These are phyloP conservation scores for Phlebiopsis gigantea DNA, from an alignment of 768 basidiomycete genomes.

Conservation along the genomic window DNA sequence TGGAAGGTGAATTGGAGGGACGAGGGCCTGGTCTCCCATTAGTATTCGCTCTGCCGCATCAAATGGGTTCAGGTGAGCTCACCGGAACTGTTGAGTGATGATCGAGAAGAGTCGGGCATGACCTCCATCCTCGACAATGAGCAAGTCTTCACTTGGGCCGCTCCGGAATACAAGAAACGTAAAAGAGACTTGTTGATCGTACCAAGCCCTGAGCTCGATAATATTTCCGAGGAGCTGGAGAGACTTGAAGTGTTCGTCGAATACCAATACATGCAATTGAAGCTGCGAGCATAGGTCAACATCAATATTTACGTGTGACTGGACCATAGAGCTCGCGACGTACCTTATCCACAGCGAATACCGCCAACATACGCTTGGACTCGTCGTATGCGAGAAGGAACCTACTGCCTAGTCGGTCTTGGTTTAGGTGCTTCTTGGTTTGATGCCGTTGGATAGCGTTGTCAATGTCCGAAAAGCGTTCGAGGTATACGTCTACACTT, in stretches of 20 bases:
- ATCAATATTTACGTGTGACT: neutral
- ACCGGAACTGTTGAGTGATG: constrained; percentile 51
- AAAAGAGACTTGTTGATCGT: constrained; percentile 26
- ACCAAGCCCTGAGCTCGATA: constrained; percentile 41
- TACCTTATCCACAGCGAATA: constrained; percentile 41
- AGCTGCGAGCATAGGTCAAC: constrained; percentile 15
- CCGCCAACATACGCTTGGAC: constrained; percentile 39
- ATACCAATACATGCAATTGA: constrained; percentile 39
- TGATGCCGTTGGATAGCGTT: constrained; percentile 23
- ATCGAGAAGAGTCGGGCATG: constrained; percentile 50
- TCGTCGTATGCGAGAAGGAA: constrained; percentile 50
- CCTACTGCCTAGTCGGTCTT: constrained; percentile 41
- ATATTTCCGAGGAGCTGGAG: constrained; percentile 38
- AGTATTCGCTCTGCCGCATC: neutral
- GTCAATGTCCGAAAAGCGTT: constrained; percentile 27
- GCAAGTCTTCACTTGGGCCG: constrained; percentile 44
- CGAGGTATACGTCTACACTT: constrained; percentile 36
- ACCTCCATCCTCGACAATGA: constrained; percentile 40
- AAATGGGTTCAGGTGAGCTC: neutral
- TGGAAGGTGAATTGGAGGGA: constrained; percentile 31
- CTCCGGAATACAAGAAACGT: constrained; percentile 37
- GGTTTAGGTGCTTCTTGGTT: constrained; percentile 30
- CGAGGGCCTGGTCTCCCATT: constrained; percentile 34
- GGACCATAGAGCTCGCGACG: neutral
- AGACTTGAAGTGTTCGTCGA: constrained; percentile 38